A percentile compares a stretch with the other conserved stretches of the same genome.
phyloP scores from a whole-genome alignment of 2,329 filamentous ascomycete genomes.

The Byssothecium circinans region DNA sequence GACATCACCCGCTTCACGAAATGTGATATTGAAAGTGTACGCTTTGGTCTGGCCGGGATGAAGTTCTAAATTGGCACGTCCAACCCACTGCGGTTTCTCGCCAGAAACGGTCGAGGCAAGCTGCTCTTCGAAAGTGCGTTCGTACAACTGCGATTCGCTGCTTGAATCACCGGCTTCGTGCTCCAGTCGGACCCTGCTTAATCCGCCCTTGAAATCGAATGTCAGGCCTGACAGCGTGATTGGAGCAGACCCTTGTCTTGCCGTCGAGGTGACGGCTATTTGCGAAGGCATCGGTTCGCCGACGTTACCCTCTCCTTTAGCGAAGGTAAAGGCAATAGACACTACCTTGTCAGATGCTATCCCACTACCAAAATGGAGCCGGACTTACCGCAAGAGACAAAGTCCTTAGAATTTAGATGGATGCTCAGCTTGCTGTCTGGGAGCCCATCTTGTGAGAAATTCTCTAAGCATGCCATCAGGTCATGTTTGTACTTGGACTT shows the following conservation, averaged over 20 bases:
- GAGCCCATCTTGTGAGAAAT: slow-evolving; percentile 36
- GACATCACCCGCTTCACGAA: slow-evolving; percentile 81
- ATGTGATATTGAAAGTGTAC: slow-evolving; percentile 69
- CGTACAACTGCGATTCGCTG: slow-evolving; percentile 19
- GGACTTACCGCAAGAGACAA: slow-evolving; percentile 54
- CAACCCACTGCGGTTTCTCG: slow-evolving; percentile 51
- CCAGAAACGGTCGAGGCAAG: slow-evolving; percentile 16
- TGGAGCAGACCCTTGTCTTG: slow-evolving; percentile 49
- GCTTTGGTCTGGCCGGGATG: slow-evolving; percentile 68
- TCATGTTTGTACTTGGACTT: slow-evolving; percentile 46
- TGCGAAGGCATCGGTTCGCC: slow-evolving; percentile 62
- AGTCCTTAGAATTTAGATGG: slow-evolving; percentile 51
- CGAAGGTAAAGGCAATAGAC: slow-evolving; percentile 56
- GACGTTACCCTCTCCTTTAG: slow-evolving; percentile 58
- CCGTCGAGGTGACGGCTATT: slow-evolving; percentile 54
- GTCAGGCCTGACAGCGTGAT: slow-evolving; percentile 53
- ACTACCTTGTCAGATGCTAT: slow-evolving; percentile 40
- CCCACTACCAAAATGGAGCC: slow-evolving; percentile 31
- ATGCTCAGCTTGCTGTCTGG: slow-evolving; percentile 47
- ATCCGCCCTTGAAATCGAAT: slow-evolving; percentile 55
- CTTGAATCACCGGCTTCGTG: slow-evolving; percentile 22
- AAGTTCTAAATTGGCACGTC: slow-evolving; percentile 66
- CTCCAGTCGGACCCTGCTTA: slow-evolving; percentile 35
- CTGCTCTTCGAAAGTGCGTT: slow-evolving; percentile 32
- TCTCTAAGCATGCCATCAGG: slow-evolving; percentile 51